Evolutionary conservation across 345 rosid species (phyloP).

Genomic region (Geranium rotundifolium): DNA sequence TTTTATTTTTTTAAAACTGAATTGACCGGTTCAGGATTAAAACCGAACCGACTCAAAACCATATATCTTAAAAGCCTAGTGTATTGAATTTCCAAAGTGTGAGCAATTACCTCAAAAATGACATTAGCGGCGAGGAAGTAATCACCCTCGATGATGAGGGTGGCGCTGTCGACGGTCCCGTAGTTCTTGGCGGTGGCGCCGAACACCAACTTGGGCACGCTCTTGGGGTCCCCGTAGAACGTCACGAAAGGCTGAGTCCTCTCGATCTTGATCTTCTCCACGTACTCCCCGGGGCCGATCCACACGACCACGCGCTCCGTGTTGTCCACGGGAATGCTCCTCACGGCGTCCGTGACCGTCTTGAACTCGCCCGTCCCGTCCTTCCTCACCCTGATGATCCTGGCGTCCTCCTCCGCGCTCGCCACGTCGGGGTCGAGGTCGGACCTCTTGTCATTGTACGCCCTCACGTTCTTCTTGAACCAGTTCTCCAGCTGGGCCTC

Average conservation of each 20-base stretch:
- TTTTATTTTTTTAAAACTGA: too few relatives aligned
- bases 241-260: slow-evolving; percentile 39
- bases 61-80: too few relatives aligned
- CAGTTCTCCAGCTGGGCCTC: too few relatives aligned
- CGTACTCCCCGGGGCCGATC: slow-evolving; percentile 38
- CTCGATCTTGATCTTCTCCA: slow-evolving; percentile 41
- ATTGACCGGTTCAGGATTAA: too few relatives aligned
- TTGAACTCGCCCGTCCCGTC: slow-evolving; percentile 44
- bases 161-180: slow-evolving; percentile 67
- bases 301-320: slow-evolving; percentile 37
- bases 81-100: too few relatives aligned
- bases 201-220: slow-evolving; percentile 25
- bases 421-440: slow-evolving; percentile 32
- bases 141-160: slow-evolving; percentile 39
- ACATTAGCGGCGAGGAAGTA: slow-evolving; percentile 52
- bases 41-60: too few relatives aligned
- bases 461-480: too few relatives aligned
- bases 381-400: slow-evolving; percentile 26
- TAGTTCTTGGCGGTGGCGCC: slow-evolving; percentile 37
- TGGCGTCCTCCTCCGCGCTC: slow-evolving; percentile 29
- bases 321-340: slow-evolving; percentile 32
- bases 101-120: slow-evolving; percentile 19
- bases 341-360: slow-evolving; percentile 40
- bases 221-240: slow-evolving; percentile 27
- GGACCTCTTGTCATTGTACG: slow-evolving; percentile 14